Base-by-base conservation (phyloP, 306 rosid genomes). In the Citrullus colocynthis region DNA sequence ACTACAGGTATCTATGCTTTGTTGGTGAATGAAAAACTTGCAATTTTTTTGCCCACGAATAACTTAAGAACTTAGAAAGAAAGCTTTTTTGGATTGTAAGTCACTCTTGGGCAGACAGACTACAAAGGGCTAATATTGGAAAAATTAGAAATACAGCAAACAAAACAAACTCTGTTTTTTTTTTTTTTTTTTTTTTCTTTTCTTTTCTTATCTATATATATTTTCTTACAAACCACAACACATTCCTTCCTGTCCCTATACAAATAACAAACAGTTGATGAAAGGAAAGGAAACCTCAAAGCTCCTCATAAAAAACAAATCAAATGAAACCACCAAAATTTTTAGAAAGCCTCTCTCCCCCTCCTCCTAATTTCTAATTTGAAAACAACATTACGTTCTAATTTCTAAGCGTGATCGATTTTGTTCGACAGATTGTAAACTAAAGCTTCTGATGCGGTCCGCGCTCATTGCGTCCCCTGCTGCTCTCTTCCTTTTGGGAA, bases 401-500 rank as follows among this genome's bases (percentile, higher is more conserved):
- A 45, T 3, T 51, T 18, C 56, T 67, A 10, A 42, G 34, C 54
- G 54, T 18, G 9, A 67, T 41, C 18, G 55, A 67, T 67, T 67
- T 17, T 41, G 74, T 42, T 20, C 11, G n/a, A 41, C 54, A 6
- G 59, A 28, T 28, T 58, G 60, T 57, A 45, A 61, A 30, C 80
- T 16, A 57, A 49, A 42, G 44, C 60, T 61, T 77, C 24, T 77
- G 41, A 59, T 60, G 12, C 32, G 28, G 9, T 32, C 28, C 9
- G 9, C 44, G 58, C 37, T 44, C 36, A 18, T 76, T 56, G 78
- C 13, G 66, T 32, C 79, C 6, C 14, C 18, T 9, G 12, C 49
- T 15, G 34, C 41, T 39, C 80, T 60, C 42, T 62, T 77, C 73
- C 73, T 77, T 62, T 44, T 77, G 37, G 52, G 44, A 41, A 77